Evolutionary conservation across 225 moss, liverwort and hornwort genomes (phyloP).

Genomic region (Pseudoscleropodium purum): DNA sequence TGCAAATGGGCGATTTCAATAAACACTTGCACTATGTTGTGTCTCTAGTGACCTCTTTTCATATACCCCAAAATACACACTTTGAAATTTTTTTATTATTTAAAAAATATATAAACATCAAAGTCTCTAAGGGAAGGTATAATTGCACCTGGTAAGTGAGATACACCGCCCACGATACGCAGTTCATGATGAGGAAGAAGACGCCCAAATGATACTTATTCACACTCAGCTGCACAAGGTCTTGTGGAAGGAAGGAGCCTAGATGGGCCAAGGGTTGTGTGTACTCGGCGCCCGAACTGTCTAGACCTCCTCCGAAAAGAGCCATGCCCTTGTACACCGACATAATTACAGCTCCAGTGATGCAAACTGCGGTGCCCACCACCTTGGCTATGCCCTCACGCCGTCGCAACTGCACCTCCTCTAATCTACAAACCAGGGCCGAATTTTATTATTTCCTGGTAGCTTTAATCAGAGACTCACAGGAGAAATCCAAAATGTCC

Average conservation of each 20-base stretch:
- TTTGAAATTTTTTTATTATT: background rate
- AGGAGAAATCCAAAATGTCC: background rate
- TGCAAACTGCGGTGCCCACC: conserved; percentile 32
- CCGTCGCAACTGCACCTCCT: conserved; percentile 36
- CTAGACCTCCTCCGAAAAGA: background rate
- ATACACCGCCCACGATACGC: conserved; percentile 39
- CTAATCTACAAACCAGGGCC: conserved; percentile 7
- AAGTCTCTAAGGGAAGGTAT: background rate
- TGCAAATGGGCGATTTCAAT: background rate
- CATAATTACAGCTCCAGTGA: conserved; percentile 37
- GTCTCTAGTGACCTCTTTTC: background rate
- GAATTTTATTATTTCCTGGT: background rate
- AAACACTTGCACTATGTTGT: no score
- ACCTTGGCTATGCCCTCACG: conserved; percentile 40
- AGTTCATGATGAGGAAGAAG: conserved; percentile 45
- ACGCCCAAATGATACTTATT: conserved; percentile 26
- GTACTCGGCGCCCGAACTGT: background rate
- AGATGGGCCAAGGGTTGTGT: conserved; percentile 27
- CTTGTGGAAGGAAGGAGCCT: conserved; percentile 5
- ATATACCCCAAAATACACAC: background rate
- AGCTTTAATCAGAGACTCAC: background rate
- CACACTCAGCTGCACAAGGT: conserved; percentile 18
- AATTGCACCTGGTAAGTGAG: conserved; percentile 23
- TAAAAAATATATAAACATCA: background rate
- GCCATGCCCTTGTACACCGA: conserved; percentile 43